Percentiles rank a stretch among this genome's conserved stretches.
These are phyloP conservation scores for Monilinia polystroma DNA, from an alignment of 2,329 filamentous ascomycete species.

Conservation along the genomic window DNA sequence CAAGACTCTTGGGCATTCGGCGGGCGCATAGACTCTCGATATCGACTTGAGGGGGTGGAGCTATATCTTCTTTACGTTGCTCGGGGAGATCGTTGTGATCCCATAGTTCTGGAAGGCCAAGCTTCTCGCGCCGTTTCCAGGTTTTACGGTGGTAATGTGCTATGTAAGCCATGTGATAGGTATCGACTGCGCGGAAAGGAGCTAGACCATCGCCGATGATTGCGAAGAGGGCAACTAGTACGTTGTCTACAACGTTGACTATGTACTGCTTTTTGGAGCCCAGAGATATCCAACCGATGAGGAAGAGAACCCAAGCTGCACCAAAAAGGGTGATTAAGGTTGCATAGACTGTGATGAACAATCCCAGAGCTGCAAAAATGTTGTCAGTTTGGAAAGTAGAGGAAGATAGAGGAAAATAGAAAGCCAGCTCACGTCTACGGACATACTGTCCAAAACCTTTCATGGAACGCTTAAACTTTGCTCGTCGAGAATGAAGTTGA, in stretches of 20 bases:
- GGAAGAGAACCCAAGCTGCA: slow-evolving; percentile 81
- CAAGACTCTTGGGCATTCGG: slow-evolving; percentile 29
- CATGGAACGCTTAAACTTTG: slow-evolving; percentile 74
- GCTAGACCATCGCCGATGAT: slow-evolving; percentile 68
- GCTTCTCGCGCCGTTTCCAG: slow-evolving; percentile 53
- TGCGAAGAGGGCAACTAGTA: slow-evolving; percentile 67
- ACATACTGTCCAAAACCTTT: slow-evolving; percentile 80
- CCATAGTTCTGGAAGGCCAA: slow-evolving; percentile 58
- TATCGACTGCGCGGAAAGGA: slow-evolving; percentile 76
- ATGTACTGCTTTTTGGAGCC: slow-evolving; percentile 67
- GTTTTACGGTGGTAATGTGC: slow-evolving; percentile 60
- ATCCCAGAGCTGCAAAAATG: slow-evolving; percentile 59
- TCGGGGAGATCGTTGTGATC: slow-evolving; percentile 55
- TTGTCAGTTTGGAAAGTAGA: neutral
- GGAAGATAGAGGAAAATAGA: neutral
- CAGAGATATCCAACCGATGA: slow-evolving; percentile 87
- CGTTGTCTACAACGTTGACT: slow-evolving; percentile 67
- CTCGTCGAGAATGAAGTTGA: slow-evolving; percentile 77
- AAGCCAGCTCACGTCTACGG: slow-evolving; percentile 55
- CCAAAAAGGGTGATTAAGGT: slow-evolving; percentile 82
- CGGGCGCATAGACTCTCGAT: slow-evolving; percentile 39
- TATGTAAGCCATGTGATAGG: slow-evolving; percentile 84
- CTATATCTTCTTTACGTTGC: slow-evolving; percentile 42
- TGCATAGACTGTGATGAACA: slow-evolving; percentile 80
- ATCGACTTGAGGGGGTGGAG: slow-evolving; percentile 42